Evolutionary conservation across 345 rosid species (phyloP).

Genomic region (Capsella bursapastoris): DNA sequence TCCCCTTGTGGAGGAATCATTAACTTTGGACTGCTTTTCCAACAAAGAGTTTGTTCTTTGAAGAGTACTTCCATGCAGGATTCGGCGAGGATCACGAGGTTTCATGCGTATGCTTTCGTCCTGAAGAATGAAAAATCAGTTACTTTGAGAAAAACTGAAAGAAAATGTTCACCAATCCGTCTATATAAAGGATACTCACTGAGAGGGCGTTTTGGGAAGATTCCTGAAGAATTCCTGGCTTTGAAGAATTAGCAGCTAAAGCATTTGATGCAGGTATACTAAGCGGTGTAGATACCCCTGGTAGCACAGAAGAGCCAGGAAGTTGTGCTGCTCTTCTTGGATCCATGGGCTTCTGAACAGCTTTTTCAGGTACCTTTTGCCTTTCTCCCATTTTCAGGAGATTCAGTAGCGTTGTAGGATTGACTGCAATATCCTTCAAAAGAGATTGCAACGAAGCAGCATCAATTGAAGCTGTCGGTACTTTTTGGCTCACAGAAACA

Average conservation of each 20-base stretch:
- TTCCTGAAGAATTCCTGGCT: slow-evolving; percentile 55
- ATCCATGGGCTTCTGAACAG: slow-evolving; percentile 40
- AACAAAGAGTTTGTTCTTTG: slow-evolving; percentile 57
- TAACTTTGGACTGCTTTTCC: slow-evolving; percentile 60
- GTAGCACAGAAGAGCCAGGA: slow-evolving; percentile 49
- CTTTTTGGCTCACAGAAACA: slow-evolving; percentile 48
- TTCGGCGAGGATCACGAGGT: slow-evolving; percentile 97
- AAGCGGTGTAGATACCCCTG: slow-evolving; percentile 49
- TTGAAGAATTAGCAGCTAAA: slow-evolving; percentile 52
- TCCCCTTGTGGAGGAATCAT: slow-evolving; percentile 44
- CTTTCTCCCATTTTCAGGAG: slow-evolving; percentile 76
- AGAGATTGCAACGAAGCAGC: slow-evolving; percentile 55
- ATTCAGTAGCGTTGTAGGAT: slow-evolving; percentile 74
- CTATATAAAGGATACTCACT: slow-evolving; percentile 53
- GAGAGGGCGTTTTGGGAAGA: slow-evolving; percentile 45
- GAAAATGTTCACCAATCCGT: neutral
- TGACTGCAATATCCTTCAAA: slow-evolving; percentile 70
- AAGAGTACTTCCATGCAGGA: slow-evolving; percentile 62
- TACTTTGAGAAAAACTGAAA: slow-evolving; percentile 4
- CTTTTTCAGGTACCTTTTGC: slow-evolving; percentile 57
- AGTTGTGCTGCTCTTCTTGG: slow-evolving; percentile 51
- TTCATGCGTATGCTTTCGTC: slow-evolving; percentile 92
- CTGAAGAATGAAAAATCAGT: slow-evolving; percentile 47
- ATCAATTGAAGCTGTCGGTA: slow-evolving; percentile 43
- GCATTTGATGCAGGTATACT: slow-evolving; percentile 46